Evolutionary conservation across 805 yeast genomes (phyloP), one percentile per base, ranked within the genome.

Genomic region (Groenewaldozyma tartarivorans): DNA sequence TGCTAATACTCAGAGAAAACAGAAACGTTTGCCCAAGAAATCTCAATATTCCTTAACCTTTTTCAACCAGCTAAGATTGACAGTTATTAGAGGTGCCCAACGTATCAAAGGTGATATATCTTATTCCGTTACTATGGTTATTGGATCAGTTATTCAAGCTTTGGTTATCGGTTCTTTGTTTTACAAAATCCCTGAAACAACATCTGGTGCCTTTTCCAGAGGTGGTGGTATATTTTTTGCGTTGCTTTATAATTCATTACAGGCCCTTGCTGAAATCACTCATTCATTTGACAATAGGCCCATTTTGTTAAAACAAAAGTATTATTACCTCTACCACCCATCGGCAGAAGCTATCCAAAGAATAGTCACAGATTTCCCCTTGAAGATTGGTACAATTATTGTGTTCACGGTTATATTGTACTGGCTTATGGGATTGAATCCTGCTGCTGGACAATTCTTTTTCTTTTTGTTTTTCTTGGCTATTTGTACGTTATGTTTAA

Each of bases 281-380:
- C 60, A 62, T 35, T 56, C 71, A 52, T 66, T 75, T 49, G 70
- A 63, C 18, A 66, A 72, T 35, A 68, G 81, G 48, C 72, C 78
- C 36, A 75, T 83, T 47, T 69, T 80, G 20, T 73, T 72, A 50
- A 82, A 83, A 53, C 94, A 83, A 55, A 77, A 78, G 52, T 69
- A 71, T 37, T 83, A 79, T 50, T 77, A 85, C 0, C 69, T 82
- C 43, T 84, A 80, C 56, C 76, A 77, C 44, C 87, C 88, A 2
- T 70, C 85, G 11, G 77, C 84, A 2, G 90, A 81, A 53, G 81
- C 85, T 1, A 49, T 82, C 3, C 79, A 85, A 0, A 64, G 75
- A 4, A 64, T 77, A 35, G 44, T 79, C 3, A 69, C 83, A 2
- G 79, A 75, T 38, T 57, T 82, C 44, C 88, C 90, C 2, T 66